Evolutionary conservation across 2,329 filamentous ascomycete species (phyloP).

Genomic region (Penicillium palitans): DNA sequence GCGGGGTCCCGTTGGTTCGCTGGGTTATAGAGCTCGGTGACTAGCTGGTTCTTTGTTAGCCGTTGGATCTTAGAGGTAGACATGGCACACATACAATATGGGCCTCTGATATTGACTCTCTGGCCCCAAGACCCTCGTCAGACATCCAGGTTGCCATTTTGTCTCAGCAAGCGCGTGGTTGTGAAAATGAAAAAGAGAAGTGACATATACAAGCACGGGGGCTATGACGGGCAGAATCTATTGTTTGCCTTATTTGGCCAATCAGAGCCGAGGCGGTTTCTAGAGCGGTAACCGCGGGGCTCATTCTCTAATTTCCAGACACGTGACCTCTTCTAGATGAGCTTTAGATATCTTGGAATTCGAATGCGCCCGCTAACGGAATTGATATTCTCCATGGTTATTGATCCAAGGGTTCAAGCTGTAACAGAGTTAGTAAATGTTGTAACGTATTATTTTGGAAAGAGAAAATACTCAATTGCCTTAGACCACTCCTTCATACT

Average conservation of each 20-base stretch:
- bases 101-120: conserved; percentile 19
- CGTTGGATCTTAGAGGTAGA: background rate
- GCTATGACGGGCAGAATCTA: conserved; percentile 9
- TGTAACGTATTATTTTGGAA: no score
- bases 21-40: conserved; percentile 43
- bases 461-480: no score
- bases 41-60: conserved; percentile 34
- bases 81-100: conserved; percentile 9
- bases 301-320: background rate
- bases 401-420: no score
- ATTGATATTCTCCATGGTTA: no score
- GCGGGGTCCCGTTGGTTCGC: conserved; percentile 47
- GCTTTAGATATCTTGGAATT: no score
- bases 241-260: conserved; percentile 1
- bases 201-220: conserved; percentile 11
- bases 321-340: background rate
- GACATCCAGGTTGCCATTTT: conserved; percentile 15
- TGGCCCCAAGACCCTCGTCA: conserved; percentile 9
- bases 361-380: no score
- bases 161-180: conserved; percentile 2
- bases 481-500: no score
- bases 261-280: background rate
- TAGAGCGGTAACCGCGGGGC: conserved; percentile 7
- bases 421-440: no score
- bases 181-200: conserved; percentile 6